phyloP scores from a whole-genome alignment of 306 rosid genomes.

The Prunus davidiana region DNA sequence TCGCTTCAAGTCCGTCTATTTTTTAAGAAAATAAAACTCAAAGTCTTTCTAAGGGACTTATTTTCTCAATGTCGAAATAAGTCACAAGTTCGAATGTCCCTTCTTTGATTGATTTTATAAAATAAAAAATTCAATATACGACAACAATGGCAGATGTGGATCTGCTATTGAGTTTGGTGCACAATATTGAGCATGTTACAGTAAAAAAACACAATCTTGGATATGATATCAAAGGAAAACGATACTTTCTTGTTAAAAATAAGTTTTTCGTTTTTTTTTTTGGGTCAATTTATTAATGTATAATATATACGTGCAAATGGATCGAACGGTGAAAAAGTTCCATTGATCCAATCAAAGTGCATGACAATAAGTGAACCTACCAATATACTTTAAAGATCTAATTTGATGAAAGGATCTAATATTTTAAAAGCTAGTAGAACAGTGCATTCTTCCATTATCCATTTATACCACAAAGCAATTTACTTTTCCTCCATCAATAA shows the following conservation, averaged over 20 bases:
- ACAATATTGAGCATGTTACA: not conserved
- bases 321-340: not conserved
- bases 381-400: slow-evolving; percentile 8
- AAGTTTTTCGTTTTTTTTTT: not conserved
- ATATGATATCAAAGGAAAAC: not conserved
- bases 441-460: slow-evolving; percentile 20
- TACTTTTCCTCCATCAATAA: slow-evolving; percentile 24
- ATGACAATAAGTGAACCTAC: slow-evolving; percentile 11
- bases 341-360: not conserved
- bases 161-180: not conserved
- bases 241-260: not conserved
- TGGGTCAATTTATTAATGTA: not conserved
- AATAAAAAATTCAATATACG: not conserved
- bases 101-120: too few species aligned
- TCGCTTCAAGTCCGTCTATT: not conserved
- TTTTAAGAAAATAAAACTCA: not conserved
- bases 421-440: not conserved
- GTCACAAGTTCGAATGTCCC: too few species aligned
- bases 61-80: too few species aligned
- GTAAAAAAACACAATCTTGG: not conserved
- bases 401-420: not conserved
- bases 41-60: too few species aligned
- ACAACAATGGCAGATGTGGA: not conserved
- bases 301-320: not conserved
- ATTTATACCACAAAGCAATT: slow-evolving; percentile 31